phyloP scores from a whole-genome alignment of 352 stramenopile genomes.

The Phytophthora pinifolia region DNA sequence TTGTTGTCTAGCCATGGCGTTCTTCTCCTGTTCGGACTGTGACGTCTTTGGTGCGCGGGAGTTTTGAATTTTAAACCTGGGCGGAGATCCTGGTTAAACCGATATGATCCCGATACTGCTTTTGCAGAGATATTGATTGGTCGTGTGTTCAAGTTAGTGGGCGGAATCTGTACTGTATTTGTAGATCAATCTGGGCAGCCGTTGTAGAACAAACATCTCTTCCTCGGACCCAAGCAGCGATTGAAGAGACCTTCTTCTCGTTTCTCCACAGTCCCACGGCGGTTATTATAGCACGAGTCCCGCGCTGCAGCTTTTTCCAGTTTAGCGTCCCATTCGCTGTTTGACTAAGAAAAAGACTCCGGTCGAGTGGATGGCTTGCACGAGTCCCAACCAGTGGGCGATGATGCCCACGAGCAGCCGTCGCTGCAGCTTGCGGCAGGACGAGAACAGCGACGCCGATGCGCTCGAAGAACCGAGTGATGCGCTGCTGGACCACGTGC shows the following conservation, averaged over 20 bases:
- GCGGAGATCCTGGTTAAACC: no score
- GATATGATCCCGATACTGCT: no score
- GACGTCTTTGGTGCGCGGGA: no score
- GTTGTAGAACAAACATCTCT: no score
- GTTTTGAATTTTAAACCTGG: no score
- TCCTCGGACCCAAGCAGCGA: conserved; percentile 1
- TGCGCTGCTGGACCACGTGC: conserved; percentile 32
- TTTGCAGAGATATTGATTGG: no score
- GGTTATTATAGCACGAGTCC: neutral
- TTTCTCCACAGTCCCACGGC: neutral
- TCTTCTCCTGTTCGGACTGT: no score
- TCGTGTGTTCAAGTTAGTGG: no score
- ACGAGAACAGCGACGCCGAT: conserved; percentile 8
- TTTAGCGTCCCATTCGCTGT: neutral
- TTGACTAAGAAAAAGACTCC: conserved; percentile 17
- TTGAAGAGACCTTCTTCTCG: conserved; percentile 17
- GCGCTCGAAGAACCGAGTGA: conserved; percentile 3
- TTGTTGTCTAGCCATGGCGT: no score
- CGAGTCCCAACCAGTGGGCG: conserved; percentile 26
- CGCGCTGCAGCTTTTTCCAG: neutral
- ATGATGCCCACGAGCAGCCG: conserved; percentile 15
- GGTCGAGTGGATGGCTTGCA: conserved; percentile 17
- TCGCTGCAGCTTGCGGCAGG: conserved; percentile 11
- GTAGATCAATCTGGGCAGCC: no score
- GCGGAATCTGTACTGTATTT: no score